These are phyloP conservation scores for Globisporangium sylvaticum DNA, from an alignment of 352 stramenopile genomes.

Conservation along the genomic window DNA sequence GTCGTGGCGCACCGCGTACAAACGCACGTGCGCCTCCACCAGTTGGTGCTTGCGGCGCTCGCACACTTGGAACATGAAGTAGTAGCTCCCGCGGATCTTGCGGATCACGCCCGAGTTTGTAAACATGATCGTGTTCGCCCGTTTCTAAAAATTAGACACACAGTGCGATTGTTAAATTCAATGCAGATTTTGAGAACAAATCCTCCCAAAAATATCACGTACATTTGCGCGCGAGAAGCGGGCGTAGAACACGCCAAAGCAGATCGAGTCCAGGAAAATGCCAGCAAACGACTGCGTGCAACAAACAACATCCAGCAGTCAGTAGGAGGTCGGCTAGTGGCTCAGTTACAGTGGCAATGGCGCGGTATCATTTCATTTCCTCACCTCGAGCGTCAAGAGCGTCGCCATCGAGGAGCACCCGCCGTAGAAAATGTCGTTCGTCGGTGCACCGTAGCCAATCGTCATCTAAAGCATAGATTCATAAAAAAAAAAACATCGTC, in stretches of 20 bases:
- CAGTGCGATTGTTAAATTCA: neutral
- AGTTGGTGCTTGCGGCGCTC: slow-evolving; percentile 88
- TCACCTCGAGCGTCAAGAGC: slow-evolving; percentile 71
- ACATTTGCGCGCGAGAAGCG: slow-evolving; percentile 79
- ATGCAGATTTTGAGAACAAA: neutral
- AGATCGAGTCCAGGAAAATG: slow-evolving; percentile 86
- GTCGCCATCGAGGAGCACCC: slow-evolving; percentile 76
- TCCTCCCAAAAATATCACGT: slow-evolving; percentile 11
- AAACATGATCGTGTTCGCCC: slow-evolving; percentile 86
- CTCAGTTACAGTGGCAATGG: neutral
- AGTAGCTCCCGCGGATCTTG: slow-evolving; percentile 86
- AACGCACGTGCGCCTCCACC: slow-evolving; percentile 76
- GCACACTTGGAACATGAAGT: slow-evolving; percentile 91
- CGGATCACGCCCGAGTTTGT: slow-evolving; percentile 83
- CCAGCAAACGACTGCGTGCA: slow-evolving; percentile 65
- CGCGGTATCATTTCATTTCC: neutral
- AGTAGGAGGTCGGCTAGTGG: neutral
- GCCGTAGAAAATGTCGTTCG: slow-evolving; percentile 88
- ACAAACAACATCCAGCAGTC: neutral
- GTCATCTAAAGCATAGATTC: slow-evolving; percentile 57
- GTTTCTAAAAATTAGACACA: slow-evolving; percentile 39
- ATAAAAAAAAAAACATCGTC: neutral
- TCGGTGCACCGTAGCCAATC: slow-evolving; percentile 82
- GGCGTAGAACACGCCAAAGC: slow-evolving; percentile 86
- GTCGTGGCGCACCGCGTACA: slow-evolving; percentile 81